A percentile compares a stretch with the other conserved stretches of the same genome.
phyloP scores from a whole-genome alignment of 2,329 filamentous ascomycete genomes.

The Stemphylium vesicarium region DNA sequence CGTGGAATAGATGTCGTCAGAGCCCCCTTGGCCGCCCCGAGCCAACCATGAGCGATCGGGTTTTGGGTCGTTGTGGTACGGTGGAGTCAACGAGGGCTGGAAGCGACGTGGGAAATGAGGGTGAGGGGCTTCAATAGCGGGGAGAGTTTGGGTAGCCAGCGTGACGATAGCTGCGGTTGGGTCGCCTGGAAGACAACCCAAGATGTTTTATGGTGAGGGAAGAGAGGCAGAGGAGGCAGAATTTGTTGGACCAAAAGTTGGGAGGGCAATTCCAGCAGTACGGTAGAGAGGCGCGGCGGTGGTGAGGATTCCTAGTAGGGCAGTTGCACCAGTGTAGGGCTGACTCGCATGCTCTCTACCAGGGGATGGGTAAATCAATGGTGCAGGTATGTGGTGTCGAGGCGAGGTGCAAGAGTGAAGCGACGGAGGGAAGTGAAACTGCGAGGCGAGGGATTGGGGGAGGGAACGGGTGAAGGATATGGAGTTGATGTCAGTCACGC shows the following conservation, averaged over 20 bases:
- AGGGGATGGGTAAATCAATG: slow-evolving; percentile 8
- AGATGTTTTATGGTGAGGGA: slow-evolving; percentile 4
- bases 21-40: slow-evolving; percentile 37
- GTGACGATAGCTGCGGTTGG: slow-evolving; percentile 31
- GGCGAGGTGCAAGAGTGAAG: slow-evolving; percentile 9
- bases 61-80: slow-evolving; percentile 40
- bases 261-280: neutral
- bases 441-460: slow-evolving; percentile 5
- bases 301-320: slow-evolving; percentile 13
- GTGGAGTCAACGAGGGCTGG: slow-evolving; percentile 40
- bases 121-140: slow-evolving; percentile 42
- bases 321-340: slow-evolving; percentile 25
- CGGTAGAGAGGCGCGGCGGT: slow-evolving; percentile 3
- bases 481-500: slow-evolving; percentile 23
- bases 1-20: slow-evolving; percentile 41
- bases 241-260: neutral
- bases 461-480: slow-evolving; percentile 14
- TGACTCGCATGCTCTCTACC: slow-evolving; percentile 23
- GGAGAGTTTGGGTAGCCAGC: slow-evolving; percentile 49
- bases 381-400: slow-evolving; percentile 15
- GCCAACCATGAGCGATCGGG: slow-evolving; percentile 46
- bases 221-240: slow-evolving; percentile 1
- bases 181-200: slow-evolving; percentile 39
- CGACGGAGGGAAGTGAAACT: slow-evolving; percentile 20
- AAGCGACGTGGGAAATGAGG: slow-evolving; percentile 41